These are phyloP conservation scores for Carex littledalei DNA, from an alignment of 176 grass and related monocot genomes.

Conservation along the genomic window DNA sequence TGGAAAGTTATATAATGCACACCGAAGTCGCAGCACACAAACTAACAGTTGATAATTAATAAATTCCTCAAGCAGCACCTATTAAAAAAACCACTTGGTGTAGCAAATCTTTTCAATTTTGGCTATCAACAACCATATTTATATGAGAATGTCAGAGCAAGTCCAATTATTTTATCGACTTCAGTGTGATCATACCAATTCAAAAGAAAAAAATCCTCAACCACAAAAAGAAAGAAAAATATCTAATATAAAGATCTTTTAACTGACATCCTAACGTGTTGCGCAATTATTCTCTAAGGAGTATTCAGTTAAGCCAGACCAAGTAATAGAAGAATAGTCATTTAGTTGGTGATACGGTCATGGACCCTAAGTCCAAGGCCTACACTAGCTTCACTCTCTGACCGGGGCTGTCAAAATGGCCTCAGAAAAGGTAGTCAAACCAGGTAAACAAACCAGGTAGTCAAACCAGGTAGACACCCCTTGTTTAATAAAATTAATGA, in stretches of 20 bases:
- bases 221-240: not conserved
- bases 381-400: not conserved
- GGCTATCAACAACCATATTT: not conserved
- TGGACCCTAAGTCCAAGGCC: not conserved
- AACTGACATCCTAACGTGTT: not conserved
- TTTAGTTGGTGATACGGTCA: not conserved
- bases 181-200: not conserved
- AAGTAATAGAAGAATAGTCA: not conserved
- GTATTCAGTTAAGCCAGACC: not conserved
- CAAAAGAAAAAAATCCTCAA: not conserved
- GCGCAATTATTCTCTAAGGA: not conserved
- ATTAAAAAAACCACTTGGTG: not conserved
- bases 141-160: not conserved
- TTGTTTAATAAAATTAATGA: not conserved
- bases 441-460: not conserved
- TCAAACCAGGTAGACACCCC: not conserved
- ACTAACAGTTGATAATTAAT: not conserved
- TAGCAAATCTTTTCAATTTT: not conserved
- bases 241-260: not conserved
- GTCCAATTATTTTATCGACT: not conserved
- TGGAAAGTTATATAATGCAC: not conserved
- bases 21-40: not conserved
- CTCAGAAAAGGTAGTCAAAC: not conserved
- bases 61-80: not conserved
- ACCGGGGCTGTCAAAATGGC: not conserved